Evolutionary conservation across 2,329 filamentous ascomycete species (phyloP).

Genomic region (Dactylonectria macrodidyma): DNA sequence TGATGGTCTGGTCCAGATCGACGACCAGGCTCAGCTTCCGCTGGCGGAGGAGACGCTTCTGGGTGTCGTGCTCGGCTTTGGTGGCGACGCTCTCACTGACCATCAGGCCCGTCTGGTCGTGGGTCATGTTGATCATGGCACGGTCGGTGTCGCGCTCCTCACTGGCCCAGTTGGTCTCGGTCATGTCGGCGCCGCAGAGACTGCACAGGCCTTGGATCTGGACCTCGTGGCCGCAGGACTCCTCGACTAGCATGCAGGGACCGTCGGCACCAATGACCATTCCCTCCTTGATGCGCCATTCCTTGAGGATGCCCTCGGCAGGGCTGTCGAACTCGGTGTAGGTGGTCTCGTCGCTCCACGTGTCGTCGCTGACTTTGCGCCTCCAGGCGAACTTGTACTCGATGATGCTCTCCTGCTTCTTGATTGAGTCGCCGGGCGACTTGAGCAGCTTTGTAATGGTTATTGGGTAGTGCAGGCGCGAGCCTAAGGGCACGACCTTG

Average conservation of each 20-base stretch:
- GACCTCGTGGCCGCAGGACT: conserved; percentile 91
- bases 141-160: conserved; percentile 85
- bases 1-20: conserved; percentile 98
- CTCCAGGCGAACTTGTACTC: conserved; percentile 89
- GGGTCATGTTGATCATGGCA: conserved; percentile 94
- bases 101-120: conserved; percentile 89
- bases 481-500: conserved; percentile 66
- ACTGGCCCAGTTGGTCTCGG: conserved; percentile 87
- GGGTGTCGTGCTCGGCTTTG: conserved; percentile 87
- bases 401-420: conserved; percentile 83
- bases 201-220: conserved; percentile 94
- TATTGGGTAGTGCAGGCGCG: conserved; percentile 89
- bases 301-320: conserved; percentile 82
- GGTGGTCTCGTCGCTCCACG: conserved; percentile 75
- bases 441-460: conserved; percentile 90
- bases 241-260: conserved; percentile 82
- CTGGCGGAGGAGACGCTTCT: conserved; percentile 83
- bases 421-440: conserved; percentile 80
- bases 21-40: conserved; percentile 94
- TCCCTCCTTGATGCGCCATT: conserved; percentile 82
- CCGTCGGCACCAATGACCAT: conserved; percentile 73
- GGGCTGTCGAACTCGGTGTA: conserved; percentile 86
- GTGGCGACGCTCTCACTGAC: conserved; percentile 88
- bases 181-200: conserved; percentile 97
- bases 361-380: conserved; percentile 80